Conservation (phyloP, 371 early-diverging fungal genomes). For the Mortierella sp. region DNA sequence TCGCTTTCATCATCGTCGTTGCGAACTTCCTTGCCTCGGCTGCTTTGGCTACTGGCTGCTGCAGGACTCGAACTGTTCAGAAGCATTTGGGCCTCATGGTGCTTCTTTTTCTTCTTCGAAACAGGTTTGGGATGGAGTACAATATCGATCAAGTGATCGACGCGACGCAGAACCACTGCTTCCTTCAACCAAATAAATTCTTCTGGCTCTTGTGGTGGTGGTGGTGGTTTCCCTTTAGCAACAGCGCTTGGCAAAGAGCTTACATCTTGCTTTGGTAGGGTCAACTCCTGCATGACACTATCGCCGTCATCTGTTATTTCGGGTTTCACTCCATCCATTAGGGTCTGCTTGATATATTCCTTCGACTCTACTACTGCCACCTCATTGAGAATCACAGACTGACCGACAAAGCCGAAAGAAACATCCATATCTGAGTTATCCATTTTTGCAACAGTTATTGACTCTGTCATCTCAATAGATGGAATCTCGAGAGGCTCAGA, state of each 20-base stretch:
- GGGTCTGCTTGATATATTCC: neutral
- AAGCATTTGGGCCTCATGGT: constrained; percentile 27
- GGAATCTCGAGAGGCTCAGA: neutral
- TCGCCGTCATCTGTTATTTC: neutral
- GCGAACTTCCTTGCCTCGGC: constrained; percentile 2
- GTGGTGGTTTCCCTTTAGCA: constrained; percentile 17
- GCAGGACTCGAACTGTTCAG: constrained; percentile 7
- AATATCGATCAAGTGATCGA: constrained; percentile 70
- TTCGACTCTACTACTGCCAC: neutral
- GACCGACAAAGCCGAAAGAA: neutral
- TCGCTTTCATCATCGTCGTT: constrained; percentile 18
- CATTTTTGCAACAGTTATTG: neutral
- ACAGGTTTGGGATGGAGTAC: constrained; percentile 68
- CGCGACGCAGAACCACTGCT: constrained; percentile 69
- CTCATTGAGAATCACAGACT: neutral
- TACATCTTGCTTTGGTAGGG: neutral
- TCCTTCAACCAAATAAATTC: constrained; percentile 74
- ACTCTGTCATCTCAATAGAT: neutral
- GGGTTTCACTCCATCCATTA: neutral
- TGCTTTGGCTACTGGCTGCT: neutral
- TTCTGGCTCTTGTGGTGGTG: constrained; percentile 49
- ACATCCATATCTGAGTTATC: neutral
- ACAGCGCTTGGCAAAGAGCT: constrained; percentile 13
- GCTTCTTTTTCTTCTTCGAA: constrained; percentile 54
- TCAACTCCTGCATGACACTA: neutral